Evolutionary conservation across 176 grass and related monocot species (phyloP).

Genomic region (Oryza meridionalis): DNA sequence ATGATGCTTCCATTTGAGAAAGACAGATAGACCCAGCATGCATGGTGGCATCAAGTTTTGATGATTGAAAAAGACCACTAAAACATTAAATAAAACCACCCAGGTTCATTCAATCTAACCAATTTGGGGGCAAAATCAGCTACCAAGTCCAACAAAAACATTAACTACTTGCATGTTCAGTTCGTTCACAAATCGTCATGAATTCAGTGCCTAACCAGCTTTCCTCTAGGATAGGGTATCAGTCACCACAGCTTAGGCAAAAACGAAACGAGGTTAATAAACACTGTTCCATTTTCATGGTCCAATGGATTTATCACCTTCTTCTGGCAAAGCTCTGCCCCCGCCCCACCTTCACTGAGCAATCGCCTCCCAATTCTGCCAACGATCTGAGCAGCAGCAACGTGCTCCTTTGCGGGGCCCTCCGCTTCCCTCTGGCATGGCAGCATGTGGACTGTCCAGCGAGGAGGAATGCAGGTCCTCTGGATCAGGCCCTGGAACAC

Average conservation of each 20-base stretch:
- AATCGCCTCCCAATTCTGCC: constrained; percentile 57
- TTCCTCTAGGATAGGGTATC: constrained; percentile 9
- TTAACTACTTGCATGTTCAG: constrained; percentile 13
- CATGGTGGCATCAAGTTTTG: background rate
- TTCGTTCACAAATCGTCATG: background rate
- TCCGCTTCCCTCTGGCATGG: constrained; percentile 47
- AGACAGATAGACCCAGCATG: constrained; percentile 17
- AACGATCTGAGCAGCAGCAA: constrained; percentile 35
- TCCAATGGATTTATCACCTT: constrained; percentile 53
- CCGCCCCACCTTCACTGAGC: constrained; percentile 40
- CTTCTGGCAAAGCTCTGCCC: constrained; percentile 38
- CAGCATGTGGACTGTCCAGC: constrained; percentile 78
- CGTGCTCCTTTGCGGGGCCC: constrained; percentile 32
- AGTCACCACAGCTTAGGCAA: background rate
- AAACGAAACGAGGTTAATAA: background rate
- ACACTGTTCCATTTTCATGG: background rate
- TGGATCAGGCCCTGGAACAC: constrained; percentile 77
- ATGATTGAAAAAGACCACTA: background rate
- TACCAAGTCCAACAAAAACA: background rate
- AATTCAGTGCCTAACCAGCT: background rate
- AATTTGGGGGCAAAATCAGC: background rate
- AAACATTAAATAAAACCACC: background rate
- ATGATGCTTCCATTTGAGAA: constrained; percentile 17
- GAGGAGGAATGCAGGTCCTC: constrained; percentile 62
- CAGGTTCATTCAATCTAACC: background rate